phyloP scores from a whole-genome alignment of 139 green algal species.

The Pleodorina starrii region DNA sequence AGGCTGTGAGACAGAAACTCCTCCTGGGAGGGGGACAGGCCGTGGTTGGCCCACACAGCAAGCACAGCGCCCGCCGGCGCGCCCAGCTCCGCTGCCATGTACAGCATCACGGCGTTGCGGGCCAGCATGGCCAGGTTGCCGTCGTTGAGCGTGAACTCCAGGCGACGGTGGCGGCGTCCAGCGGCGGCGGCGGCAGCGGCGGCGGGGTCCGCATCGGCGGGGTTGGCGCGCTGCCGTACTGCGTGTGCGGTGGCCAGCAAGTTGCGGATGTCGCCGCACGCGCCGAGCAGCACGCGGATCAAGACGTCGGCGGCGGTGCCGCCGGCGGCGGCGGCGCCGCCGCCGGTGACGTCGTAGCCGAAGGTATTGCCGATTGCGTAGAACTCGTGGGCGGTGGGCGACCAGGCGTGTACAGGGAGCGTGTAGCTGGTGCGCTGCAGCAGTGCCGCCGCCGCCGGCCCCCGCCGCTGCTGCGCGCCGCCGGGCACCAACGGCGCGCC shows the following conservation, averaged over 20 bases:
- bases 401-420: conserved; percentile 18
- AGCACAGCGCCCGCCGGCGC: conserved; percentile 38
- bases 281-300: conserved; percentile 40
- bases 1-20: conserved; percentile 44
- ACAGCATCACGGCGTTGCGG: conserved; percentile 51
- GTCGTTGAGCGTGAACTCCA: conserved; percentile 49
- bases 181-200: background rate
- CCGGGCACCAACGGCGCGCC: background rate
- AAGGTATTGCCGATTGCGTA: conserved; percentile 53
- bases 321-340: background rate
- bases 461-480: background rate
- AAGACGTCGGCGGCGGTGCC: background rate
- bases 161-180: background rate
- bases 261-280: conserved; percentile 46
- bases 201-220: too few species aligned
- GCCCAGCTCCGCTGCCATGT: conserved; percentile 21
- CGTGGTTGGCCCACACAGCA: conserved; percentile 50
- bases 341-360: conserved; percentile 31
- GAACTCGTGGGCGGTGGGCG: conserved; percentile 36
- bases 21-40: conserved; percentile 38
- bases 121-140: conserved; percentile 53
- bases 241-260: conserved; percentile 27
- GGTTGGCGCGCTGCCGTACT: background rate
- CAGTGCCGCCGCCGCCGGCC: background rate
- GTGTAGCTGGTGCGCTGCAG: conserved; percentile 40